Conservation (phyloP, 805 yeast genomes). For the Jamesozyma lodderae region DNA sequence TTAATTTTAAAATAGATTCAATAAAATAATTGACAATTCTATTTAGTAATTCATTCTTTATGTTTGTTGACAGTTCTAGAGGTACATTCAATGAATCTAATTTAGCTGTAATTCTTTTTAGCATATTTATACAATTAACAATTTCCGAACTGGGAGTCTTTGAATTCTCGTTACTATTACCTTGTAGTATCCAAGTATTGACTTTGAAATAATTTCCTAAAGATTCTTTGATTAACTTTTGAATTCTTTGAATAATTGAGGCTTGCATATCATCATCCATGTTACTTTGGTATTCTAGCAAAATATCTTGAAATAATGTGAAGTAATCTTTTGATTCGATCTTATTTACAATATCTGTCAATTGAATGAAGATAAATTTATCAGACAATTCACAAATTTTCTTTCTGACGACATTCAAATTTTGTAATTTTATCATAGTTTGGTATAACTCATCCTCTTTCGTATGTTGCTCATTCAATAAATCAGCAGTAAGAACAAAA, state of each 20-base stretch:
- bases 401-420: conserved; percentile 11
- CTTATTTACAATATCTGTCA: conserved; percentile 20
- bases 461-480: conserved; percentile 13
- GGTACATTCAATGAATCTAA: conserved; percentile 12
- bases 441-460: conserved; percentile 22
- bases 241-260: conserved; percentile 26
- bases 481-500: conserved; percentile 15
- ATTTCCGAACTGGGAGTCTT: conserved; percentile 23
- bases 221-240: conserved; percentile 24
- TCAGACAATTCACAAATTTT: conserved; percentile 14
- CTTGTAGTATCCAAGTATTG: conserved; percentile 25
- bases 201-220: conserved; percentile 28
- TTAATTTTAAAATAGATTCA: conserved; percentile 31
- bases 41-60: conserved; percentile 22
- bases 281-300: conserved; percentile 22
- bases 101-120: conserved; percentile 13
- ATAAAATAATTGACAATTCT: conserved; percentile 27
- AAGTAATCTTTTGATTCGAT: conserved; percentile 14
- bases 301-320: conserved; percentile 27
- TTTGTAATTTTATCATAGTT: conserved; percentile 19
- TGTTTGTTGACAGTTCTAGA: conserved; percentile 9
- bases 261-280: conserved; percentile 23
- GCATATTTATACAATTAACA: conserved; percentile 21
- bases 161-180: not conserved
- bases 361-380: conserved; percentile 13